Evolutionary conservation across 345 rosid species (phyloP), one percentile per base, ranked within the genome.

Genomic region (Acer yangbiense): DNA sequence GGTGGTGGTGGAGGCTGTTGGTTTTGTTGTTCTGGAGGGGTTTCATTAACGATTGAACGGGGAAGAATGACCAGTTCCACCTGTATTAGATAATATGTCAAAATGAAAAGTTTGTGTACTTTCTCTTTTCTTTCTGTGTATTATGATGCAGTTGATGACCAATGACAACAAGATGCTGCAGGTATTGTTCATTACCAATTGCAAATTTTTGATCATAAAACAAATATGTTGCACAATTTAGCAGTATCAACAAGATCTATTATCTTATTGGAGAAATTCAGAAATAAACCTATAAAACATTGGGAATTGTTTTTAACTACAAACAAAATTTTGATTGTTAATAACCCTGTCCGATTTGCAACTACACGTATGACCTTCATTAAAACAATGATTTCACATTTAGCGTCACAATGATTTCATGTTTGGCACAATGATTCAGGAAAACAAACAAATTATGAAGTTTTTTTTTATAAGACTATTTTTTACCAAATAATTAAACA

Each of bases 61-160:
- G 97, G 98, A 87, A 95, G 98, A 82, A 95, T 92, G 80, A 95
- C 98, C 85, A 95, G 82, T 83, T 93, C 99, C 58, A 95, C 99
- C 99, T 95, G 91, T 70, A 82, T 66, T 79, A 67, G 23, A 69
- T 67, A 21, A 69, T 23, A 61, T 52, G 75, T 84, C 65, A 82
- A 70, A 70, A 67, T 39, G 77, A 74, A 73, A 65, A 69, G 32
- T 54, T 52, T 23, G 9, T 63, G 63, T 8, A 48, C 50, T 55
- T 50, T 11, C 17, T 39, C 57, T 9, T 18, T 35, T 32, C 57
- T 72, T 20, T 44, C 10, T 7, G 17, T 12, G 57, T 71, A 14
- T 21, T 62, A 48, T 9, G 50, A 68, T 18, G 63, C 58, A 25
- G 9, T 71, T 4, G 17, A 46, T 64, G 62, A 48, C 60, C 9